Conservation (phyloP, 1,284 basidiomycete species). For the Mycosarcoma maydis region DNA sequence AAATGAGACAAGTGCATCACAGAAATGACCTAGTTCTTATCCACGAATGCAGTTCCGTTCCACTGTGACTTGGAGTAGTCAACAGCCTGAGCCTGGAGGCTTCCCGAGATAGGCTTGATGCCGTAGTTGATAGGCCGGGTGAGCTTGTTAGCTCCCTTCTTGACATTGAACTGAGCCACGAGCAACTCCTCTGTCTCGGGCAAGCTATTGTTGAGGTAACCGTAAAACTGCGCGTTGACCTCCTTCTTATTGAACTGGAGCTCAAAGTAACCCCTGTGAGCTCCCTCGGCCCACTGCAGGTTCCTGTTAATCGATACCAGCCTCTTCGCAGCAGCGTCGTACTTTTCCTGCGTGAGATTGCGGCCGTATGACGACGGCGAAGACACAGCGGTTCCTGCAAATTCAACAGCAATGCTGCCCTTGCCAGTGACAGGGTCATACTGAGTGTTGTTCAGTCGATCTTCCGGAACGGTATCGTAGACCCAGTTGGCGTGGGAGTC, state of each 20-base stretch:
- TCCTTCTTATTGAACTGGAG: constrained; percentile 38
- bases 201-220: constrained; percentile 72
- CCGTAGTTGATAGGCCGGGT: constrained; percentile 72
- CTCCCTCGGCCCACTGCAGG: constrained; percentile 76
- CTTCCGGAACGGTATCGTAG: constrained; percentile 46
- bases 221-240: constrained; percentile 73
- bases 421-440: constrained; percentile 73
- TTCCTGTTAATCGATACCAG: constrained; percentile 71
- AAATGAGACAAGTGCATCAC: too few species aligned
- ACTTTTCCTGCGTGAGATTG: constrained; percentile 69
- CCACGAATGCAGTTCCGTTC: constrained; percentile 52
- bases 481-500: constrained; percentile 73
- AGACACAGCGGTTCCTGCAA: constrained; percentile 76
- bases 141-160: constrained; percentile 71
- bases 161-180: constrained; percentile 66
- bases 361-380: constrained; percentile 72
- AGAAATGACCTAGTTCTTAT: constrained; percentile 7
- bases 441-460: constrained; percentile 54
- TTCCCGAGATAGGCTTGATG: constrained; percentile 38
- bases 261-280: constrained; percentile 73
- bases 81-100: constrained; percentile 39
- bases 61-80: constrained; percentile 45
- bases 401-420: constrained; percentile 74
- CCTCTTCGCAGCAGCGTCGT: constrained; percentile 64
- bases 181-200: constrained; percentile 70